Conservation (phyloP, 768 basidiomycete species). For the Suillus placidus region DNA sequence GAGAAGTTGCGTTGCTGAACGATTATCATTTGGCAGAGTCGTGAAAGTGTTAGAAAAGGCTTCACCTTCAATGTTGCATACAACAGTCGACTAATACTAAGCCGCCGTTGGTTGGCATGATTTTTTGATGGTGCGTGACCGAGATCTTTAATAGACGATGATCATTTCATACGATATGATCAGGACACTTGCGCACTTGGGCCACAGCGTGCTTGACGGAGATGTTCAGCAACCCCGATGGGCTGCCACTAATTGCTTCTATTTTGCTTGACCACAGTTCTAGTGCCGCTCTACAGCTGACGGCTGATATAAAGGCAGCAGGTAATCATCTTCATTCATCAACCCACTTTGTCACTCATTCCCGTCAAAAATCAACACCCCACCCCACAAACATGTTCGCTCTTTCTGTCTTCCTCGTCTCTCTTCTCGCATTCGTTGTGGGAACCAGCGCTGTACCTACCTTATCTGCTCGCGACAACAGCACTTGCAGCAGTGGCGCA, state of each 20-base stretch:
- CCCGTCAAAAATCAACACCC: neutral
- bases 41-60: too few relatives aligned
- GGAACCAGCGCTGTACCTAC: constrained; percentile 3
- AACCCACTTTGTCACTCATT: neutral
- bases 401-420: constrained; percentile 2
- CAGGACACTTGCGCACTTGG: neutral
- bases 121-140: neutral
- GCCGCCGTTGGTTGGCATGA: too few relatives aligned
- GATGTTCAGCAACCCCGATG: neutral
- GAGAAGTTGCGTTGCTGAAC: neutral
- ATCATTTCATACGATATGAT: neutral
- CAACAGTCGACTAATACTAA: neutral
- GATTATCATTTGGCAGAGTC: neutral
- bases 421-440: constrained; percentile 8
- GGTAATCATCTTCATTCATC: too few relatives aligned
- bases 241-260: neutral
- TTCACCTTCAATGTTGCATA: neutral
- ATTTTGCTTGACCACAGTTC: neutral
- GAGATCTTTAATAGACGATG: neutral
- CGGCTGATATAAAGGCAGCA: neutral
- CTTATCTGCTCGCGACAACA: constrained; percentile 9
- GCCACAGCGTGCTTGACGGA: neutral
- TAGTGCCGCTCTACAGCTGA: too few relatives aligned
- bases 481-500: constrained; percentile 5
- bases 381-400: neutral